phyloP scores from a whole-genome alignment of 441 rosid species.

The Populus trichocarpa region DNA sequence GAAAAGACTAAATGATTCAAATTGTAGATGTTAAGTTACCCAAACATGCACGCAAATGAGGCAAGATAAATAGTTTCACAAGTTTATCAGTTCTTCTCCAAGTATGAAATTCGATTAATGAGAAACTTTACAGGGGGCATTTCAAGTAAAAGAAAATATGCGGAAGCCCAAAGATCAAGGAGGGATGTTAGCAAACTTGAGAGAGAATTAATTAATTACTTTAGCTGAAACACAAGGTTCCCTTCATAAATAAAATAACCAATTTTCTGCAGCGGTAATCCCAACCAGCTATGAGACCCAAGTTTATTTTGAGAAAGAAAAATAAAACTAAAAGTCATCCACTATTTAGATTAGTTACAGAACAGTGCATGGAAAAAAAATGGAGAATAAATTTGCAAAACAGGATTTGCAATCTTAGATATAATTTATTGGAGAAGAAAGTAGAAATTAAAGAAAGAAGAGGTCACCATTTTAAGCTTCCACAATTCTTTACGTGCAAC shows the following conservation, averaged over 20 bases:
- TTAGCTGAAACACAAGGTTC: not conserved
- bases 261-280: not conserved
- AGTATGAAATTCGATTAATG: not conserved
- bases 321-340: not conserved
- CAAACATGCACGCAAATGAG: not conserved
- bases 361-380: not conserved
- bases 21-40: not conserved
- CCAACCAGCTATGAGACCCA: not conserved
- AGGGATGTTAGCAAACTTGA: not conserved
- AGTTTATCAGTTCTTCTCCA: not conserved
- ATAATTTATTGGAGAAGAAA: slow-evolving; percentile 4
- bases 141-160: not conserved
- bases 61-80: not conserved
- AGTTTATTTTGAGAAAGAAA: not conserved
- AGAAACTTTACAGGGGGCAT: not conserved
- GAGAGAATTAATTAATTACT: not conserved
- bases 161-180: not conserved
- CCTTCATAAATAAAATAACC: not conserved
- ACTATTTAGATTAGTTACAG: not conserved
- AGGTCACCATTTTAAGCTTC: slow-evolving; percentile 69
- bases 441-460: slow-evolving; percentile 8
- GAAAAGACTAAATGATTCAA: not conserved
- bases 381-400: not conserved
- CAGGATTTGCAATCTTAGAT: slow-evolving; percentile 4
- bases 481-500: slow-evolving; percentile 69